Evolutionary conservation across 371 early-diverging fungal genomes (phyloP).

Genomic region (Mortierella sp.): DNA sequence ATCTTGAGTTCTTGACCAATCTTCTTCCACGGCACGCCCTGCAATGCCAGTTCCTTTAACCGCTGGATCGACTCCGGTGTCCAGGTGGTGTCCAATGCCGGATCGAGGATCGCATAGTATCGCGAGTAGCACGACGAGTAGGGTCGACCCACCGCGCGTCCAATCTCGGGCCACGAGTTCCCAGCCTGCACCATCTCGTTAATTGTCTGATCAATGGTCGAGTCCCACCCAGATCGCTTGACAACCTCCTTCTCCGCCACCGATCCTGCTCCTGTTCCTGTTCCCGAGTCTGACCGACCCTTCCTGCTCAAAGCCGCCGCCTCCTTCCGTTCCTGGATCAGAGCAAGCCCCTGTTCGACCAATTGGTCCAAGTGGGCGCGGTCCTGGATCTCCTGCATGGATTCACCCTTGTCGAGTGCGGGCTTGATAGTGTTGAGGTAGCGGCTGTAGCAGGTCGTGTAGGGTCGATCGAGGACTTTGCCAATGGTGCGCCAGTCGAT

Average conservation of each 20-base stretch:
- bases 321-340: background rate
- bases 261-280: background rate
- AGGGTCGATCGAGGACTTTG: conserved; percentile 16
- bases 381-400: conserved; percentile 23
- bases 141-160: conserved; percentile 19
- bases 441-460: conserved; percentile 30
- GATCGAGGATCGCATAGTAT: conserved; percentile 31
- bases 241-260: background rate
- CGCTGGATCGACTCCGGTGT: conserved; percentile 2
- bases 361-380: background rate
- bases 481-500: conserved; percentile 42
- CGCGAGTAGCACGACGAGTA: conserved; percentile 45
- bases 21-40: conserved; percentile 30
- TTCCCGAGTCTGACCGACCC: background rate
- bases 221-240: conserved; percentile 13
- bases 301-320: background rate
- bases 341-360: background rate
- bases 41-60: conserved; percentile 19
- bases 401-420: conserved; percentile 15
- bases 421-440: conserved; percentile 21
- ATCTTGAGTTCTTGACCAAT: conserved; percentile 33
- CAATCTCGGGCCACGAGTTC: conserved; percentile 36
- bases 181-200: conserved; percentile 19
- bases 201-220: conserved; percentile 21
- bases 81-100: conserved; percentile 24